A percentile compares a stretch with the other conserved stretches of the same genome.
phyloP scores from a whole-genome alignment of 495 filamentous ascomycete genomes.

The Choiromyces venosus region DNA sequence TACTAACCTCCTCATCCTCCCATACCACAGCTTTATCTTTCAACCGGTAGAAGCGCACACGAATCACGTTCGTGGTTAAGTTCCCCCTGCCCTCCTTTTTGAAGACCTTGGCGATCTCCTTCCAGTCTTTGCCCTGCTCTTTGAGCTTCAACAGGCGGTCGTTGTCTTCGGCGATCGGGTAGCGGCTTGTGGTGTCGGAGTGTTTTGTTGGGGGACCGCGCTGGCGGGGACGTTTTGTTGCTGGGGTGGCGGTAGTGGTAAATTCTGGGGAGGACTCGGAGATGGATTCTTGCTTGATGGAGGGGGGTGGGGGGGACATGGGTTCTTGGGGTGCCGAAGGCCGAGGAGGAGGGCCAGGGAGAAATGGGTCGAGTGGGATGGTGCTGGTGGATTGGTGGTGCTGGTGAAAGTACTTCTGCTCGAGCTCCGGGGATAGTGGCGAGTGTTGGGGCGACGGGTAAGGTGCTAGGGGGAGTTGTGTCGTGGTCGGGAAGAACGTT shows the following conservation, averaged over 20 bases:
- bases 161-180: neutral
- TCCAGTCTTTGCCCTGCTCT: neutral
- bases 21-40: constrained; percentile 4
- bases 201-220: constrained; percentile 2
- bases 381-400: neutral
- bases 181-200: neutral
- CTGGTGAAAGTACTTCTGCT: neutral
- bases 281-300: neutral
- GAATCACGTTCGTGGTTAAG: constrained; percentile 1
- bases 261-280: neutral
- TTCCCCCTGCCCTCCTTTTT: constrained; percentile 11
- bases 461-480: neutral
- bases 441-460: neutral
- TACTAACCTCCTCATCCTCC: constrained; percentile 9
- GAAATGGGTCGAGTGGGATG: neutral
- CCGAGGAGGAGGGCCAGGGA: neutral
- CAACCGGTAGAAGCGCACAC: constrained; percentile 4
- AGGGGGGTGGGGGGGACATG: neutral
- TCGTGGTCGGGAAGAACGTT: neutral
- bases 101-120: constrained; percentile 12
- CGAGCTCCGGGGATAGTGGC: neutral
- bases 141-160: constrained; percentile 7
- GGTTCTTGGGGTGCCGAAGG: neutral
- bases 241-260: neutral
- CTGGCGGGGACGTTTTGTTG: neutral